phyloP scores from a whole-genome alignment of 164 flowering plant genomes.

The Pachysandra terminalis region DNA sequence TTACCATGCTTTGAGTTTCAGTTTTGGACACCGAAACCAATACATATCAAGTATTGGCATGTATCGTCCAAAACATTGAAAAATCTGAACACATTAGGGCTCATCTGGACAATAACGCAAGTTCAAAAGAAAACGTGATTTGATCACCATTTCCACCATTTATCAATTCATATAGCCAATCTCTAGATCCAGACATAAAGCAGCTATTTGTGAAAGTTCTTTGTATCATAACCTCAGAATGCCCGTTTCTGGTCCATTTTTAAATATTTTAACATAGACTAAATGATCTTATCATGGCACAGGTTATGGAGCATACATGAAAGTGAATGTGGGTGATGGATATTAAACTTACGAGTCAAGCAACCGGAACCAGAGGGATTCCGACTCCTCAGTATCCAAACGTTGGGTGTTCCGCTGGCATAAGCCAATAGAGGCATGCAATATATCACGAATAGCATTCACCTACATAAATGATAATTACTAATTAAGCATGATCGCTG shows the following conservation, averaged over 20 bases:
- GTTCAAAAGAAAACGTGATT: background rate
- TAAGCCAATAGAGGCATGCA: conserved; percentile 73
- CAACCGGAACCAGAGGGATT: conserved; percentile 79
- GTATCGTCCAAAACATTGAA: too few species aligned
- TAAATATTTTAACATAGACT: background rate
- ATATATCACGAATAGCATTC: conserved; percentile 34
- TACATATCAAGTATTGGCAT: too few species aligned
- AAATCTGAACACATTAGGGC: background rate
- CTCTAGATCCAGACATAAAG: background rate
- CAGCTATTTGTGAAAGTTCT: background rate
- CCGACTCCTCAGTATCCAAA: conserved; percentile 76
- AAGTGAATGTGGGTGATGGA: background rate
- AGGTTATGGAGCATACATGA: background rate
- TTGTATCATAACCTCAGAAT: background rate
- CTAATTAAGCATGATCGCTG: background rate
- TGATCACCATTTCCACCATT: background rate
- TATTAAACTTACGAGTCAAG: conserved; percentile 79
- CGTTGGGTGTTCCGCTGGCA: conserved; percentile 94
- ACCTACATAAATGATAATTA: conserved; percentile 45
- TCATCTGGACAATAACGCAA: background rate
- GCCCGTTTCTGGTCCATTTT: background rate
- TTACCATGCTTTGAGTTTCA: too few species aligned
- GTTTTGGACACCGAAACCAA: too few species aligned
- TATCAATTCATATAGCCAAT: background rate
- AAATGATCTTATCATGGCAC: conserved; percentile 1